These are phyloP conservation scores for Vicia sativa DNA, from an alignment of 306 rosid species.

Conservation along the genomic window DNA sequence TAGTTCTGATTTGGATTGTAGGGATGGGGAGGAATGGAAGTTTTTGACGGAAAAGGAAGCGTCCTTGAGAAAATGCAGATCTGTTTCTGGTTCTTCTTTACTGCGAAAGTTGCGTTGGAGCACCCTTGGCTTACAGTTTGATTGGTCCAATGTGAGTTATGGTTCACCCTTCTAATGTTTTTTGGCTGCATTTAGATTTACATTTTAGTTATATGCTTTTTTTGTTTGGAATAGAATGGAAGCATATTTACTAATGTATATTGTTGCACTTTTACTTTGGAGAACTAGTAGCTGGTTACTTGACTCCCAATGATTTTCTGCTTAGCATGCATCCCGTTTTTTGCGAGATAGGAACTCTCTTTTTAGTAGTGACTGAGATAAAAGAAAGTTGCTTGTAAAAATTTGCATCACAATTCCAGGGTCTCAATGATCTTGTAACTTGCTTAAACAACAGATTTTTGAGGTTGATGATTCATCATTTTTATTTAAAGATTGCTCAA, in stretches of 20 bases:
- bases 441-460: slow-evolving; percentile 3
- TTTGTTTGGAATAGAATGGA: slow-evolving; percentile 14
- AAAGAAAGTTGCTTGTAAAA: slow-evolving; percentile 23
- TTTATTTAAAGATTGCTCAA: background rate
- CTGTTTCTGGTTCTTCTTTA: slow-evolving; percentile 60
- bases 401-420: background rate
- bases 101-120: slow-evolving; percentile 92
- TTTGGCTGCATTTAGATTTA: background rate
- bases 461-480: slow-evolving; percentile 25
- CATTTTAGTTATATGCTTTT: slow-evolving; percentile 2
- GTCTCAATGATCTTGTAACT: background rate
- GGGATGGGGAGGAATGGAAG: slow-evolving; percentile 51
- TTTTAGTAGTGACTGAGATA: slow-evolving; percentile 15
- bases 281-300: slow-evolving; percentile 7
- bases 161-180: background rate
- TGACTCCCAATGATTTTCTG: slow-evolving; percentile 14
- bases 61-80: slow-evolving; percentile 49
- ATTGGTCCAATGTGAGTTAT: slow-evolving; percentile 83
- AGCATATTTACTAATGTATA: background rate
- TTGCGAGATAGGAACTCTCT: slow-evolving; percentile 23
- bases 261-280: slow-evolving; percentile 20
- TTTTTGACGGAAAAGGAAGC: slow-evolving; percentile 48
- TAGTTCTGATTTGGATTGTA: slow-evolving; percentile 32
- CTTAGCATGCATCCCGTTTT: slow-evolving; percentile 13
- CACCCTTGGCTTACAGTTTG: slow-evolving; percentile 91